Percentiles rank a stretch among this genome's conserved stretches.
Evolutionary conservation across 371 early-diverging fungal species (phyloP).

Genomic region (Encephalitozoon cuniculi): DNA sequence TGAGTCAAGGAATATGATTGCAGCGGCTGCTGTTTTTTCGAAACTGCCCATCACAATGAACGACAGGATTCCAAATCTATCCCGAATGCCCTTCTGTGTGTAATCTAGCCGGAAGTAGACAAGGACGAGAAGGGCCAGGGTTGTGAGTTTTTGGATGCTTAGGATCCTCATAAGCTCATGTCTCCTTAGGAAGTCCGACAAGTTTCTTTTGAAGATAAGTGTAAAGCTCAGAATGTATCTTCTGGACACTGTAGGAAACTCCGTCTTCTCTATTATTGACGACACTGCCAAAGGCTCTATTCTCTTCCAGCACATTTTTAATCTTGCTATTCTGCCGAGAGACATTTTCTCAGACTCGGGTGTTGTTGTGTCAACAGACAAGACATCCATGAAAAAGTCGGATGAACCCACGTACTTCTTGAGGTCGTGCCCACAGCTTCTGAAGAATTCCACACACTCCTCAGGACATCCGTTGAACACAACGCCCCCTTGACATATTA

Average conservation of each 20-base stretch:
- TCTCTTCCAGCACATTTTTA: constrained; percentile 45
- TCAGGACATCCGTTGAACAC: constrained; percentile 49
- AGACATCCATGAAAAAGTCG: constrained; percentile 68
- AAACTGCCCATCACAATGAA: constrained; percentile 60
- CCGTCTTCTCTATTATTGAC: background rate
- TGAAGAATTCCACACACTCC: constrained; percentile 62
- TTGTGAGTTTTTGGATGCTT: constrained; percentile 49
- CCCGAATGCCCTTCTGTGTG: constrained; percentile 60
- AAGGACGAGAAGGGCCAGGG: constrained; percentile 30
- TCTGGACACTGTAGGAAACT: background rate
- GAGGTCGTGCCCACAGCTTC: constrained; percentile 64
- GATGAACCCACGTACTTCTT: constrained; percentile 66
- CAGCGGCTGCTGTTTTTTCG: constrained; percentile 60
- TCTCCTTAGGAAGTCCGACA: constrained; percentile 56
- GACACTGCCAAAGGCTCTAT: background rate
- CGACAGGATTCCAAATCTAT: constrained; percentile 61
- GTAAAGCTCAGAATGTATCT: background rate
- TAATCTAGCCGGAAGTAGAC: constrained; percentile 34
- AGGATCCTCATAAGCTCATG: constrained; percentile 49
- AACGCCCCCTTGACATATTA: constrained; percentile 65
- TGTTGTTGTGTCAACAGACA: constrained; percentile 57
- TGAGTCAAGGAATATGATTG: constrained; percentile 53
- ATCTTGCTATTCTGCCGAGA: constrained; percentile 44
- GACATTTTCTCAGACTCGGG: constrained; percentile 46
- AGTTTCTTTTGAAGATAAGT: constrained; percentile 55